Base-by-base conservation (phyloP, 305 asterid species). In the Fraxinus nigra region DNA sequence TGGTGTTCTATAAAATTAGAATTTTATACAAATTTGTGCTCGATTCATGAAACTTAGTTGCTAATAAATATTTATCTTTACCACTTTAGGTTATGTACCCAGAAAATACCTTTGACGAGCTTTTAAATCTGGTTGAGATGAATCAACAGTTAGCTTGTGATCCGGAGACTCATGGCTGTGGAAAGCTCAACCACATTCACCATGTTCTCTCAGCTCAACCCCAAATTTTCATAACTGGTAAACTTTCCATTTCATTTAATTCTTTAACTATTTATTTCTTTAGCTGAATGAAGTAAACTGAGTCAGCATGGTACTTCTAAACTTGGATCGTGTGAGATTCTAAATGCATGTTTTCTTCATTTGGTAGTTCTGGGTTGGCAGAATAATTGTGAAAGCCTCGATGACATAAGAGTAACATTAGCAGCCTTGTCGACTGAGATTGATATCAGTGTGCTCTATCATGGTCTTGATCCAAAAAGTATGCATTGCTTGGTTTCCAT, bases 61-160 rank as follows among this genome's bases (percentile, higher is more conserved):
- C 86, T 73, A 28, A 28, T 61, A 70, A 63, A 33, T 40, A 67
- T 79, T 74, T 70, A 76, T 24, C 54, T 82, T 80, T 82, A 76
- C 76, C 59, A 24, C 61, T 88, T 78, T 75, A 95, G 99, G 97
- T 86, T 80, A 88, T 88, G 94, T 86, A 85, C 87, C 97, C 95
- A 56, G 99, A 93, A 80, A 92, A 83, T 83, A 87, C 98, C 75
- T 94, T 95, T 84, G 98, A 94, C 30, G 95, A 93, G 91, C 94
- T 95, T 87, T 73, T 93, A 84, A 92, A 91, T 84, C 88, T 92
- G 80, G 98, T 94, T 85, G 97, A 94, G 88, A 94, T 92, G 93
- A 92, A 94, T 88, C 90, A 95, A 85, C 98, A 89, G 85, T 87
- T 94, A 90, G 92, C 97, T 86, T 95, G 99, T 89, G 97, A 94